Percentiles rank a stretch among this genome's conserved stretches.
Conservation (phyloP, 2,329 filamentous ascomycete genomes). For the Elsinoe arachidis region DNA sequence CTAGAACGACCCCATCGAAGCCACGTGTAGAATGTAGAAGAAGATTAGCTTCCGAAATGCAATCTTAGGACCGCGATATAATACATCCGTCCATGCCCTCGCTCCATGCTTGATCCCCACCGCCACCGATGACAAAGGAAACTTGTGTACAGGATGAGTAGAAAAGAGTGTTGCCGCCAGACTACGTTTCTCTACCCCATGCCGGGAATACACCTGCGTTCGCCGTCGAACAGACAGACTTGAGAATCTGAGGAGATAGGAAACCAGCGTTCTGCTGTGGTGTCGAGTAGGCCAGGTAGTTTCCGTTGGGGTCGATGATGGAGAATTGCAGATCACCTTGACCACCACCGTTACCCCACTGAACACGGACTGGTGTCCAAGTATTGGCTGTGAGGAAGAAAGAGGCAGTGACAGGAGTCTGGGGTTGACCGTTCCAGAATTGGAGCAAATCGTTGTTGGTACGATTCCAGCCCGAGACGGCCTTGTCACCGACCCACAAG, state of each 20-base stretch:
- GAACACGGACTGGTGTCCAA: conserved; percentile 13
- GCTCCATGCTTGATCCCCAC: not conserved
- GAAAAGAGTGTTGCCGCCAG: not conserved
- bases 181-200: conserved; percentile 13
- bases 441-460: conserved; percentile 15
- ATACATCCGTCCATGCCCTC: conserved; percentile 3
- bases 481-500: conserved; percentile 16
- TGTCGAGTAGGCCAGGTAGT: conserved; percentile 6
- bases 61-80: conserved; percentile 5
- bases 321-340: conserved; percentile 15
- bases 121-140: conserved; percentile 6
- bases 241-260: conserved; percentile 14
- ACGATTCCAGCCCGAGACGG: conserved; percentile 15
- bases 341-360: conserved; percentile 16
- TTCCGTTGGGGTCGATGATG: conserved; percentile 13
- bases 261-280: not conserved
- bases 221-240: conserved; percentile 13
- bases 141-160: not conserved
- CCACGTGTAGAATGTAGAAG: not conserved
- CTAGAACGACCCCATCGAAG: not conserved
- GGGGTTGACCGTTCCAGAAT: conserved; percentile 13
- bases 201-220: conserved; percentile 15
- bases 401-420: conserved; percentile 13
- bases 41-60: not conserved
- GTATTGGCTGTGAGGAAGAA: conserved; percentile 13